Percentiles rank a stretch among this genome's conserved stretches.
Conservation (phyloP, 192 early-diverging fungal species). For the Linnemannia schmuckeri region DNA sequence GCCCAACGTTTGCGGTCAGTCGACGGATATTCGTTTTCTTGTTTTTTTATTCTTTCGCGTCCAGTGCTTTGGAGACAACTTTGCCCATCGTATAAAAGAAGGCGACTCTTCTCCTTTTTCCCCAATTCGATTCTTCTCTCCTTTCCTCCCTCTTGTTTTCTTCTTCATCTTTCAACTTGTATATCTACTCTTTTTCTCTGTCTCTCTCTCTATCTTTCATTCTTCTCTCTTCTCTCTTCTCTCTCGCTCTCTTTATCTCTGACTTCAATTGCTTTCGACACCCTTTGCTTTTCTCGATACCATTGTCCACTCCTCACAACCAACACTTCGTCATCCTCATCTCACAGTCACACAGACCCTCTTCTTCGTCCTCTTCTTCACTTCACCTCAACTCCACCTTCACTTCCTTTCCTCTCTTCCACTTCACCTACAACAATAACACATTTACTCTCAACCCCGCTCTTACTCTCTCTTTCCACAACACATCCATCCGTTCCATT, state of each 20-base stretch:
- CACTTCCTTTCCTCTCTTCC: background rate
- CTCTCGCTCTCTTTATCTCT: background rate
- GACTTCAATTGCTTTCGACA: background rate
- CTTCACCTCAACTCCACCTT: background rate
- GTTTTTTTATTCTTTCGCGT: background rate
- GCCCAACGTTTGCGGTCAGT: background rate
- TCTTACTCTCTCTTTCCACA: background rate
- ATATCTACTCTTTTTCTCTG: background rate
- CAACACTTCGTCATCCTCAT: slow-evolving; percentile 1
- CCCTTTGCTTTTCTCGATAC: background rate
- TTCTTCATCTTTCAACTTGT: background rate
- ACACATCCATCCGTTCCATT: background rate
- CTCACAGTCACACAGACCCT: background rate
- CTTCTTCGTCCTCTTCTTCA: background rate
- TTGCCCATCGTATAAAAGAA: slow-evolving; percentile 14
- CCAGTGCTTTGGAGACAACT: background rate
- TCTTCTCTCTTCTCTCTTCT: background rate
- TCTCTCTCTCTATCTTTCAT: background rate
- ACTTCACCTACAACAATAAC: background rate
- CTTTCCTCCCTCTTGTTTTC: slow-evolving; percentile 14
- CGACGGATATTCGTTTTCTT: background rate
- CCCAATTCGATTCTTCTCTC: slow-evolving; percentile 14
- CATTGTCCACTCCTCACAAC: background rate
- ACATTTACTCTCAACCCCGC: background rate
- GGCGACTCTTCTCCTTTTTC: background rate